Base-by-base conservation (phyloP, 441 rosid genomes). In the Populus hybrid region DNA sequence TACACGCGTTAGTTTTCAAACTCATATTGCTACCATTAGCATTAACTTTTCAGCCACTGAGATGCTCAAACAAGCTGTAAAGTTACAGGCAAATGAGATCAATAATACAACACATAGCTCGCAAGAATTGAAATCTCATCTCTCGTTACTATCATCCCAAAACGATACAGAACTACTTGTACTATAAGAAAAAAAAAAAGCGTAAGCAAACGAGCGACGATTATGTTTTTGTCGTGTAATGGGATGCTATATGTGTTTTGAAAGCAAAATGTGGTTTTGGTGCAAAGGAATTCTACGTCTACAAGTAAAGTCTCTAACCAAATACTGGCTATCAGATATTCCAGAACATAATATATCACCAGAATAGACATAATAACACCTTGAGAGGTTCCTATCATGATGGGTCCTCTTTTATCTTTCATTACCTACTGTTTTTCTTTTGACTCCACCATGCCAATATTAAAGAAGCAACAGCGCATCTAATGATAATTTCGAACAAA, bases 381-480 rank as follows among this genome's bases (percentile, higher is more conserved):
- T 85, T 46, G 88, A 85, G 88, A 80, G 83, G 86, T 78, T 79
- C 32, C 83, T 35, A 71, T 84, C 89, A 76, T 78, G 83, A 40
- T 40, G 83, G 75, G 76, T 57, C 79, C 61, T 64, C 74, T 57
- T 68, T 70, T 21, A 71, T 40, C 73, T 73, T 76, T 73, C 54
- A 72, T 9, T 6, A 23, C 76, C 78, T 8, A 57, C 73, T 61
- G 70, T 46, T 76, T 76, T 77, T 32, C 76, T 65, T 74, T 78
- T 77, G 82, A 71, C 81, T 57, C 75, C 70, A 1, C 50, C 0
- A 20, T 65, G 77, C 80, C 72, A 84, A 82, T 72, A 79, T 64
- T 21, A 69, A 76, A 46, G 81, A 82, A 80, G 74, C 20, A 54
- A 12, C 26, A 68, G 69, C 79, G 85, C 65, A 80, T 77, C 84